Evolutionary conservation across 495 filamentous ascomycete species (phyloP).

Genomic region (Collariella sp.): DNA sequence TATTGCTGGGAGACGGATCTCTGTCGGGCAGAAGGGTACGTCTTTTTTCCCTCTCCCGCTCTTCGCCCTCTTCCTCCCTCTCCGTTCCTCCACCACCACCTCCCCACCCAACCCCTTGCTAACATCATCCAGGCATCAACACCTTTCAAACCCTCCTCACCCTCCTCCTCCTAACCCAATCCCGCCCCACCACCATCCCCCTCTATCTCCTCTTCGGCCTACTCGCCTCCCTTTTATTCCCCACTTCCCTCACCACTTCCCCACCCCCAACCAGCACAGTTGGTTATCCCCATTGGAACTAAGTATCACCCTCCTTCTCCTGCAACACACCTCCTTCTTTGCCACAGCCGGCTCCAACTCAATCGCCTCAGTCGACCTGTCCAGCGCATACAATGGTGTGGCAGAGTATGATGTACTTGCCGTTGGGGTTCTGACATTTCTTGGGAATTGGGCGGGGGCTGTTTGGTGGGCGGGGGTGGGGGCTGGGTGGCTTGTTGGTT

Average conservation of each 20-base stretch:
- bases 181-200: slow-evolving; percentile 71
- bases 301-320: slow-evolving; percentile 54
- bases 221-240: slow-evolving; percentile 44
- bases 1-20: slow-evolving; percentile 13
- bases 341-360: slow-evolving; percentile 86
- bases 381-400: slow-evolving; percentile 76
- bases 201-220: slow-evolving; percentile 67
- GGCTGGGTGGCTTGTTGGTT: slow-evolving; percentile 43
- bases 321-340: slow-evolving; percentile 77
- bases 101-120: background rate
- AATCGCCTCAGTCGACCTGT: slow-evolving; percentile 80
- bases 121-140: slow-evolving; percentile 25
- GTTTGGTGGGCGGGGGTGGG: slow-evolving; percentile 73
- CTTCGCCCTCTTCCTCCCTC: background rate
- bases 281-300: slow-evolving; percentile 44
- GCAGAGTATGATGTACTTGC: slow-evolving; percentile 54
- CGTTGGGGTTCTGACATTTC: slow-evolving; percentile 74
- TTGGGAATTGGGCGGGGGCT: slow-evolving; percentile 84
- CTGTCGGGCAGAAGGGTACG: slow-evolving; percentile 20
- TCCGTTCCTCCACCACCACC: background rate
- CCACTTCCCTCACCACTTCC: background rate
- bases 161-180: slow-evolving; percentile 80
- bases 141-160: slow-evolving; percentile 60
- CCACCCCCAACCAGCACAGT: slow-evolving; percentile 11
- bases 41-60: slow-evolving; percentile 23